Base-by-base conservation (phyloP, 768 basidiomycete genomes). In the Trametes gibbosa region DNA sequence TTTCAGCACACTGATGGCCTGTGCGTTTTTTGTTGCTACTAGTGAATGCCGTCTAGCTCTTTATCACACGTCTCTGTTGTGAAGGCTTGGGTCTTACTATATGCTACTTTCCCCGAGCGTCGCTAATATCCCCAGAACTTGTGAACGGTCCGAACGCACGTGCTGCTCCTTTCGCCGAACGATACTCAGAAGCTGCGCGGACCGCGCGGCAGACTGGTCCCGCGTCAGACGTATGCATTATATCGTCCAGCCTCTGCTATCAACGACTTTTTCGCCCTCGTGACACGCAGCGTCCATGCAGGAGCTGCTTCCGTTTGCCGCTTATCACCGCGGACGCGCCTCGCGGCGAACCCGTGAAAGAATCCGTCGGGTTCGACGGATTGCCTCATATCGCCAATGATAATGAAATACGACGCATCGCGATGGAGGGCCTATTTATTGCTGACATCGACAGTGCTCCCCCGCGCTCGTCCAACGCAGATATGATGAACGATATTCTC, bases 301-400 rank as follows among this genome's bases (percentile, higher is more conserved):
- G 23, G 17, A 21, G 7, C 8, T 3, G 8, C 34, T 1, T 6
- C 35, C 23, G 5, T n/a, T 47, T 17, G 45, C 45, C 19, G 32
- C 53, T 55, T 55, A 55, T 55, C 53, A 21, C 43, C 45, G 43
- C 23, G 24, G 8, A 5, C 2, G 32, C 34, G 24, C 35, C 45
- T 37, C 35, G 45, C 16, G 45, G 45, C 35, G 23, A 46, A 12
- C 53, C 23, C 32, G 34, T 46, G 32, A 24, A 54, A 21, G 34
- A 32, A 21, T 55, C 19, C 2, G 53, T 24, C 21, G 13, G 29
- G 29, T 5, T 10, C 45, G 13, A 23, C 7, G 19, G 53, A 46
- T 55, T 47, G 53, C 53, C 53, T 55, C 53, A 55, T 47, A 46
- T 55, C 53, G 23, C 53, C 4, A 12, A 25, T 35, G 34, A 29